Evolutionary conservation across 1,139 yeast species (phyloP).

Genomic region (Meyerozyma elateridarum): DNA sequence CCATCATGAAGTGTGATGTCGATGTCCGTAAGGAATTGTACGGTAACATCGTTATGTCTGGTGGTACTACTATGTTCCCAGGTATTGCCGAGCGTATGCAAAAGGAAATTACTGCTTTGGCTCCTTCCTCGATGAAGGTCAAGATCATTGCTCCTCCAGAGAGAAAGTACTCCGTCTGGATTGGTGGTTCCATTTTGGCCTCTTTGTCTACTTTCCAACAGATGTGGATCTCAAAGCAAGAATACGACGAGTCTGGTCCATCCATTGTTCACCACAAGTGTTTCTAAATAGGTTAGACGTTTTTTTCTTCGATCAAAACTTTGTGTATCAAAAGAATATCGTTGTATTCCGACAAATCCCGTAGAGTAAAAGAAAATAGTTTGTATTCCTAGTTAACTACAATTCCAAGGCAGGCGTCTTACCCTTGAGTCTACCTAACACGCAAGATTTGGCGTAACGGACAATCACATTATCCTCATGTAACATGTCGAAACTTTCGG

Average conservation of each 20-base stretch:
- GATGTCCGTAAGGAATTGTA: slow-evolving; percentile 98
- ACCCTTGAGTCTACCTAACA: slow-evolving; percentile 49
- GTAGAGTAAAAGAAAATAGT: no score
- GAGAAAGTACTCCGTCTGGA: slow-evolving; percentile 99
- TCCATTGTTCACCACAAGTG: slow-evolving; percentile 99
- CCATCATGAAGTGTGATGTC: slow-evolving; percentile 98
- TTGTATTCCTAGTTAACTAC: no score
- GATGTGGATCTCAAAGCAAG: slow-evolving; percentile 99
- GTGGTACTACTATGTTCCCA: slow-evolving; percentile 99
- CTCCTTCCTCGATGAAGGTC: slow-evolving; percentile 99
- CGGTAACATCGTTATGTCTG: slow-evolving; percentile 99
- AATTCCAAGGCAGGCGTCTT: slow-evolving; percentile 35
- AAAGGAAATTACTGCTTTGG: slow-evolving; percentile 98
- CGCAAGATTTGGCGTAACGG: slow-evolving; percentile 43
- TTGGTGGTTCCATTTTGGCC: slow-evolving; percentile 99
- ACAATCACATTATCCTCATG: slow-evolving; percentile 52
- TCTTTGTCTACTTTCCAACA: slow-evolving; percentile 99
- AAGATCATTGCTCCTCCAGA: slow-evolving; percentile 99
- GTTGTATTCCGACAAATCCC: no score
- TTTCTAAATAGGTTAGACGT: slow-evolving; percentile 55
- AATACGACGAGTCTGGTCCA: slow-evolving; percentile 99
- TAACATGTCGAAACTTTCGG: slow-evolving; percentile 67
- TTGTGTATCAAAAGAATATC: slow-evolving; percentile 4
- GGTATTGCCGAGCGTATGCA: slow-evolving; percentile 99
- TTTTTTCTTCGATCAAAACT: slow-evolving; percentile 2